A percentile compares a stretch with the other conserved stretches of the same genome.
phyloP scores from a whole-genome alignment of 1,284 basidiomycete genomes.

The Stygiomarasmius scandens region DNA sequence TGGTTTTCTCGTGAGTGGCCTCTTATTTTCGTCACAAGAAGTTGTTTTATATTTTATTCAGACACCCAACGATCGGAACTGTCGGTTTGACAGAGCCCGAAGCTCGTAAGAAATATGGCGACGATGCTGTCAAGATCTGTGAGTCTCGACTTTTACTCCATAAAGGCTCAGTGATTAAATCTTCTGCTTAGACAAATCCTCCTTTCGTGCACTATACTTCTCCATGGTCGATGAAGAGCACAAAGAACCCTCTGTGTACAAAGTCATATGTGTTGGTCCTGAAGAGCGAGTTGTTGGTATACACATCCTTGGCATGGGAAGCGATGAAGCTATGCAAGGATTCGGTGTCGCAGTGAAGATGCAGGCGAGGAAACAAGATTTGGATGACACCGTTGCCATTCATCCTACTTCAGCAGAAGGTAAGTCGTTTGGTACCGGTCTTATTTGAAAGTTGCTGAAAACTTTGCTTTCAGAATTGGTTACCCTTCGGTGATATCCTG shows the following conservation, averaged over 20 bases:
- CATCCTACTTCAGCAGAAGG: constrained; percentile 84
- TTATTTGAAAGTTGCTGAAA: not conserved
- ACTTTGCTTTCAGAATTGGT: constrained; percentile 29
- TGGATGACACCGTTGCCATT: constrained; percentile 91
- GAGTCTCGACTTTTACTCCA: constrained; percentile 30
- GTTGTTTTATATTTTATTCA: constrained; percentile 29
- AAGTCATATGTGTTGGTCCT: constrained; percentile 83
- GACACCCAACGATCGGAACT: constrained; percentile 91
- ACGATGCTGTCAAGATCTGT: constrained; percentile 90
- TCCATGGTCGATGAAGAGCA: constrained; percentile 85
- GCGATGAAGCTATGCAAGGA: constrained; percentile 93
- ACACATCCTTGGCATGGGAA: constrained; percentile 89
- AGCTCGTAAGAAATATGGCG: constrained; percentile 86
- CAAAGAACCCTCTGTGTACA: constrained; percentile 94
- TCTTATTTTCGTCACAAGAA: not conserved
- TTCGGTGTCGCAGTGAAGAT: constrained; percentile 96
- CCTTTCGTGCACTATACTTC: constrained; percentile 86
- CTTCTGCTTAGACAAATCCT: constrained; percentile 61
- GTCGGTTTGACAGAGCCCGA: constrained; percentile 92
- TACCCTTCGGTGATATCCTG: constrained; percentile 32
- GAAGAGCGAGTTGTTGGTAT: constrained; percentile 95
- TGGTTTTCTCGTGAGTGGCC: constrained; percentile 88
- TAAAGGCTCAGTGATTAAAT: not conserved
- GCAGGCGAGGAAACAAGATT: constrained; percentile 86
- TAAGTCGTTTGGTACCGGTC: constrained; percentile 32